phyloP scores from a whole-genome alignment of 129 eudicot genomes.

The Flaveria bidentis region DNA sequence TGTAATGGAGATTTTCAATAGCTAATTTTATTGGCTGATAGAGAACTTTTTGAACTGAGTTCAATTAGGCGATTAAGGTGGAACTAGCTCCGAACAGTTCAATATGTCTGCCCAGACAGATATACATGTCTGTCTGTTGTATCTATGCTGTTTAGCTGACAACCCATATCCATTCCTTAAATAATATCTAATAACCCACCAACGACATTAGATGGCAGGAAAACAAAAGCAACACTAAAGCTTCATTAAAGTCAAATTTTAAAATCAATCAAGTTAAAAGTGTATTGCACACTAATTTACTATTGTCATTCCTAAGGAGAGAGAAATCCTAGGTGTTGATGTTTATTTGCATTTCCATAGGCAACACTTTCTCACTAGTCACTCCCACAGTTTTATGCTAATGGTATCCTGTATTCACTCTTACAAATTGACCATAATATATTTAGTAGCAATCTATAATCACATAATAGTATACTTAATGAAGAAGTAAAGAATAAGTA shows the following conservation, averaged over 20 bases:
- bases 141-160: not conserved
- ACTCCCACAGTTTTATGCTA: not conserved
- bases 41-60: not conserved
- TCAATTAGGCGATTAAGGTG: not conserved
- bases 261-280: not conserved
- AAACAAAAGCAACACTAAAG: conserved; percentile 14
- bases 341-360: too few species aligned
- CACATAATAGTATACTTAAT: too few species aligned
- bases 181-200: not conserved
- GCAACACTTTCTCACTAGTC: too few species aligned
- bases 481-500: too few species aligned
- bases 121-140: not conserved
- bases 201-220: not conserved
- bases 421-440: not conserved
- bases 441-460: not conserved
- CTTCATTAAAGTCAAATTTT: conserved; percentile 5
- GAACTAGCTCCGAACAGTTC: not conserved
- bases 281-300: not conserved
- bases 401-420: not conserved
- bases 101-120: not conserved
- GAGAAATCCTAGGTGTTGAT: too few species aligned
- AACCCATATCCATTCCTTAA: not conserved
- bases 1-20: not conserved
- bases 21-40: not conserved
- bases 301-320: not conserved